Base-by-base conservation (phyloP, 1,139 yeast species). In the Protomyces macrosporus region DNA sequence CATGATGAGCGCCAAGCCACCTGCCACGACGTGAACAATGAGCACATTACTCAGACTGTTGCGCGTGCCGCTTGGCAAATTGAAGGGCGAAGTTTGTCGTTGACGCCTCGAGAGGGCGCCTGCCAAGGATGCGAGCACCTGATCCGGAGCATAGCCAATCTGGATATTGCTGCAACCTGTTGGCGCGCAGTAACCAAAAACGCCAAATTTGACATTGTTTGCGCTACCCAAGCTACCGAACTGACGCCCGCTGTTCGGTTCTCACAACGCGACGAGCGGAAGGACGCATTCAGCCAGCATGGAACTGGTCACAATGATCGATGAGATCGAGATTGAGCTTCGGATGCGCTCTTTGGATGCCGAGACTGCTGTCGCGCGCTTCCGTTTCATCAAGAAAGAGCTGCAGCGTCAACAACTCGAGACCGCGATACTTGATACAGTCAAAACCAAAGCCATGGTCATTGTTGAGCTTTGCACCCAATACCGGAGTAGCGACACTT, bases 11-110 rank as follows among this genome's bases (percentile, higher is more conserved):
- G 88, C 84, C 72, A 89, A 78, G 0, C 91, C 96, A 14, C 89
- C 84, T 3, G 96, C 89, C 40, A 91, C 83, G 0, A 95, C 96
- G 68, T 88, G 90, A 23, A 89, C 83, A 54, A 91, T 83, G 64
- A 93, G 79, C 55, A 89, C 79, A 68, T 84, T 84, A 3, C 95
- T 86, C 62, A 91, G 81, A 1, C 84, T 79, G 67, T 81, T 81
- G 69, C 96, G 79, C 0, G 90, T 85, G 53, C 78, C 76, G 0
- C 82, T 76, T 12, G 84, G 82, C 67, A 86, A 69, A 37, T 60
- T 57, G 81, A 76, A 75, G 84, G 83, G 52, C 79, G 79, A 40
- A 72, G 71, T 10, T 74, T 70, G 30, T n/a, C 37, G 55, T 7
- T 23, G 35, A 14, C 35, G 42, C 55, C 55, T 1, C 12, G 32